Conservation (phyloP, 352 stramenopile species). For the Globisporangium spinosum region DNA sequence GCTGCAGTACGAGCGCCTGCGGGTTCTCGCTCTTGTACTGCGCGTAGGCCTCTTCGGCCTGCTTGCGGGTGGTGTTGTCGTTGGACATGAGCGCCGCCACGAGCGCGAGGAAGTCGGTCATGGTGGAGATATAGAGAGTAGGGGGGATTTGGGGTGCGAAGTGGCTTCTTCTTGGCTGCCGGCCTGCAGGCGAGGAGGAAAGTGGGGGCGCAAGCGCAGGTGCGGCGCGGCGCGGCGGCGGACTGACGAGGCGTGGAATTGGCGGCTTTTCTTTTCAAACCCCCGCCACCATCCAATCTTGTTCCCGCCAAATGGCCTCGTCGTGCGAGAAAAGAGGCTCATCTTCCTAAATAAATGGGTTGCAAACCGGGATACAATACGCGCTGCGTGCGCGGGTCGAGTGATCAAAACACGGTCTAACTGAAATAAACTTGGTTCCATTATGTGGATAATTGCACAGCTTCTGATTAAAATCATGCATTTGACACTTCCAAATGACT, state of each 20-base stretch:
- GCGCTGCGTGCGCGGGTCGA: no score
- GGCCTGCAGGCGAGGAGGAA: slow-evolving; percentile 5
- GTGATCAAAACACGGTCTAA: no score
- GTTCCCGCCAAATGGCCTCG: background rate
- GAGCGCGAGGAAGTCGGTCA: slow-evolving; percentile 70
- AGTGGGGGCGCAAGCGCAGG: background rate
- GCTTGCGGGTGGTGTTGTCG: slow-evolving; percentile 68
- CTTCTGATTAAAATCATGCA: no score
- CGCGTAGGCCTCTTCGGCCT: slow-evolving; percentile 75
- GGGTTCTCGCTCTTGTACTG: slow-evolving; percentile 62
- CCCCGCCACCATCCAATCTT: slow-evolving; percentile 3
- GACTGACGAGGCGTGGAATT: background rate
- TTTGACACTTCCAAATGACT: background rate
- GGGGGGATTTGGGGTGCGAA: background rate
- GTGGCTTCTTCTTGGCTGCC: slow-evolving; percentile 2
- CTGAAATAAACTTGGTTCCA: no score
- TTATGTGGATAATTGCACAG: no score
- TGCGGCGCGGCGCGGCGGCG: background rate
- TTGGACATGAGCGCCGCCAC: slow-evolving; percentile 73
- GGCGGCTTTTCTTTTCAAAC: slow-evolving; percentile 8
- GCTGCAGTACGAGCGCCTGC: slow-evolving; percentile 55
- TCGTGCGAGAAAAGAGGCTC: background rate
- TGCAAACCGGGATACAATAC: background rate
- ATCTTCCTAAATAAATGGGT: background rate
- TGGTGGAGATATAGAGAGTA: slow-evolving; percentile 14